Conservation (phyloP, 345 rosid species). For the Populus ilicifolia region DNA sequence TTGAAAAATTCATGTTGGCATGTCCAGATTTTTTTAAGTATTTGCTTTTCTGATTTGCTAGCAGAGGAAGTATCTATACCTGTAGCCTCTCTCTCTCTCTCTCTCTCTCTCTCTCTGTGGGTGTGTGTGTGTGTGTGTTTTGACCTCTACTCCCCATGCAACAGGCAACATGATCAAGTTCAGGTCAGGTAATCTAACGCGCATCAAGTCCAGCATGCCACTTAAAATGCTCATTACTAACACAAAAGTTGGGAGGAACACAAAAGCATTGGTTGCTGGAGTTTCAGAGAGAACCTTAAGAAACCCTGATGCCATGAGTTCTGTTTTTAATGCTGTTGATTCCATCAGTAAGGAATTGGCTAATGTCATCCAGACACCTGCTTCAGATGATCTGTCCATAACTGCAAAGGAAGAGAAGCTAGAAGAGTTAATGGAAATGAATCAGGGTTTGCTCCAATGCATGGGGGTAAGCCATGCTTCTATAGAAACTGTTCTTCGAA, state of each 20-base stretch:
- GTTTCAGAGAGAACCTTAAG: slow-evolving; percentile 72
- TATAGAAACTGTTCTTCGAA: slow-evolving; percentile 69
- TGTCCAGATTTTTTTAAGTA: not conserved
- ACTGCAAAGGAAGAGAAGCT: slow-evolving; percentile 63
- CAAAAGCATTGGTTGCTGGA: slow-evolving; percentile 82
- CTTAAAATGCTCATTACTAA: slow-evolving; percentile 84
- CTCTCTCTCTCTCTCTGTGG: not conserved
- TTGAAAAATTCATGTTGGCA: not conserved
- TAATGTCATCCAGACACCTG: slow-evolving; percentile 46
- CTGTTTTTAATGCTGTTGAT: slow-evolving; percentile 74
- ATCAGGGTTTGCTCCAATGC: slow-evolving; percentile 82
- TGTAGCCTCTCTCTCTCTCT: not conserved
- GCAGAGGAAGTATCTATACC: not conserved
- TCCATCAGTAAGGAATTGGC: slow-evolving; percentile 70
- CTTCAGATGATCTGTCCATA: slow-evolving; percentile 43
- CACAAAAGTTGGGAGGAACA: slow-evolving; percentile 84
- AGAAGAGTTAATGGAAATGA: slow-evolving; percentile 86
- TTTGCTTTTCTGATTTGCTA: not conserved
- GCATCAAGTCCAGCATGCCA: slow-evolving; percentile 53
- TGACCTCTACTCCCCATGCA: not conserved
- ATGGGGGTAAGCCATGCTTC: slow-evolving; percentile 93
- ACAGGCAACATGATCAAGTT: slow-evolving; percentile 91
- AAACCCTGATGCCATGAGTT: slow-evolving; percentile 69
- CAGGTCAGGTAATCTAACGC: slow-evolving; percentile 63
- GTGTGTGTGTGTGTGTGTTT: not conserved